Base-by-base conservation (phyloP, 345 rosid species). In the Gossypium thurberi region DNA sequence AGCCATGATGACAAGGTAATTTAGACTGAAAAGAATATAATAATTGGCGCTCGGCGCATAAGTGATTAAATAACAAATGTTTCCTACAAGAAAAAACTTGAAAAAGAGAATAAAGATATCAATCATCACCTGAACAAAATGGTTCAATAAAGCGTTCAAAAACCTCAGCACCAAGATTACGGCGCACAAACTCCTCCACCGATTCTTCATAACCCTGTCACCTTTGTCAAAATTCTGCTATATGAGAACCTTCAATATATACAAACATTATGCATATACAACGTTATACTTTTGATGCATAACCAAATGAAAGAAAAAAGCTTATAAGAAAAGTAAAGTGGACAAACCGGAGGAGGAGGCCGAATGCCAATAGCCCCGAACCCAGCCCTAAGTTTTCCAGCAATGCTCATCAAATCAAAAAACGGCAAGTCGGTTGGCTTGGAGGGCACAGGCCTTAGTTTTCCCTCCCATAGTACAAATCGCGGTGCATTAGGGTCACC, bases 191-290 rank as follows among this genome's bases (percentile, higher is more conserved):
- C 87, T 92, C 96, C 80, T 90, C 98, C 70, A 90, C 95, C 11
- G 99, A 89, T 77, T 94, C 98, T 84, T 94, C 97, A 55, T 79
- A 90, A 82, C 90, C 97, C 98, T 91, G 96, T 90, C 84, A 91
- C 87, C 85, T 84, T 92, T 81, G 87, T 74, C 89, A 91, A 87
- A 87, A 66, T 81, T 78, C 76, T 77, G 13, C 75, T 66, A 78
- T 77, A 83, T 79, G 87, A 86, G 90, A 72, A 80, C 59, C 76
- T 57, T 72, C 62, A 75, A 46, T 53, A 79, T 56, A 43, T 70
- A 59, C 51, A 42, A 48, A 23, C 53, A 58, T 20, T 20, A 56
- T 2, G 20, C 23, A 60, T 20, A 17, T 18, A 44, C 23, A 57
- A 17, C 8, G 69, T 14, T 8, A 15, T 21, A 40, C 28, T 18